Evolutionary conservation across 192 early-diverging fungal genomes (phyloP), one percentile per base, ranked within the genome.

Genomic region (Rhizoclosmatium sp.): DNA sequence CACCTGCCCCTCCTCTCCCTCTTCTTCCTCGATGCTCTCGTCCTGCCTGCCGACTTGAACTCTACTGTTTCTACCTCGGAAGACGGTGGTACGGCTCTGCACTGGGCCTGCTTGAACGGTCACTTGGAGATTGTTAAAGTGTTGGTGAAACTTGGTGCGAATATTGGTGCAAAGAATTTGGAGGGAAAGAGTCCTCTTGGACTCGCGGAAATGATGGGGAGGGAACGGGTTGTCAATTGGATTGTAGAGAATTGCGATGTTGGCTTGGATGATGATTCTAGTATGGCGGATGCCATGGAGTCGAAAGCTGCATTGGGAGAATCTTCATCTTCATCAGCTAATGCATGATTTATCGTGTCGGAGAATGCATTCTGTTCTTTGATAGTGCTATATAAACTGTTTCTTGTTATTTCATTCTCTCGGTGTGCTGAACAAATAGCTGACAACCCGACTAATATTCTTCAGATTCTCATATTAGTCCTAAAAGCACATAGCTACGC

Each of bases 51-150:
- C 10, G 75, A 76, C 39, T 49, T 68, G 10, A 74, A 49, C 31
- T 72, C 76, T 68, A 71, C 87, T 3, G 77, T 80, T 60, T 47
- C 74, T 3, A 16, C 31, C 12, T 82, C 80, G 68, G 67, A 71
- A 7, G 83, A 88, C 59, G 83, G 80, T 21, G 78, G 59, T 7
- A 90, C 93, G 19, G 86, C 94, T 42, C 83, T 96, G 56, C 94
- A 96, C 79, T 96, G 94, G 94, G 93, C 93, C 64, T 93, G 93
- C 10, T 82, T 94, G 3, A 96, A 96, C 81, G 94, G 94, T 2
- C 92, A 95, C 72, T 59, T 87, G 72, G 86, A 91, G 58, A 84
- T 87, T 59, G 93, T 94, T 4, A 81, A 94, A 78, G 4, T 83
- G 40, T 75, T 96, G 64, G 82, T 95, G 1, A 80, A 66, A 2